Percentiles rank a stretch among this genome's conserved stretches.
phyloP scores from a whole-genome alignment of 345 rosid species.

The Eucalyptus dawsonii region DNA sequence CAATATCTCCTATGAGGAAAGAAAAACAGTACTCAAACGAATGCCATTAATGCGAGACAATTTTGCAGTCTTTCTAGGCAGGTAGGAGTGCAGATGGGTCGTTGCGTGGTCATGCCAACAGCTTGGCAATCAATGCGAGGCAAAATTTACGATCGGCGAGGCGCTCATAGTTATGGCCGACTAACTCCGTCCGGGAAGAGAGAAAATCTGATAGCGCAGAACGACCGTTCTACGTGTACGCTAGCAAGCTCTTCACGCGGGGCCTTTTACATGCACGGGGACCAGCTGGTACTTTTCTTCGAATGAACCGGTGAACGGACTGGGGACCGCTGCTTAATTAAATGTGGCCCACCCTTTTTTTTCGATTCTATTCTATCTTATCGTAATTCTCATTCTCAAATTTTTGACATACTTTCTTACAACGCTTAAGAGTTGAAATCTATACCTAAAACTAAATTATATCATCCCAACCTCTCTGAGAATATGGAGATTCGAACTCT shows the following conservation, averaged over 20 bases:
- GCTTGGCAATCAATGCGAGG: not conserved
- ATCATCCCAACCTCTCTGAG: rapidly evolving
- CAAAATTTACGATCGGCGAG: not conserved
- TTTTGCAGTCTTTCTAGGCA: not conserved
- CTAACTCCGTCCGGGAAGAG: not conserved
- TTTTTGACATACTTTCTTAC: too few relatives aligned
- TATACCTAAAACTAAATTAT: too few relatives aligned
- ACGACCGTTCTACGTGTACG: not conserved
- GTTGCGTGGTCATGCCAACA: not conserved
- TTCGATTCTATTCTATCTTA: too few relatives aligned
- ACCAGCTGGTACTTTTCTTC: not conserved
- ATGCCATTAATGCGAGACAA: not conserved
- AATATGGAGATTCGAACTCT: too few relatives aligned
- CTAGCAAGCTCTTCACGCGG: not conserved
- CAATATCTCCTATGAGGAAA: not conserved
- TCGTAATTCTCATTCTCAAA: too few relatives aligned
- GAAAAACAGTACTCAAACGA: not conserved
- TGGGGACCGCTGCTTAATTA: not conserved
- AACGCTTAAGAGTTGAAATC: rapidly evolving
- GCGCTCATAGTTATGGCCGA: not conserved
- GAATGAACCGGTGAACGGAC: not conserved
- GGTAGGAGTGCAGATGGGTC: not conserved
- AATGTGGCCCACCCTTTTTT: not conserved
- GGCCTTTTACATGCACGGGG: not conserved
- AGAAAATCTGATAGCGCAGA: not conserved